A percentile compares a stretch with the other conserved stretches of the same genome.
Conservation (phyloP, 1,284 basidiomycete genomes). For the Ceratobasidium sp. region DNA sequence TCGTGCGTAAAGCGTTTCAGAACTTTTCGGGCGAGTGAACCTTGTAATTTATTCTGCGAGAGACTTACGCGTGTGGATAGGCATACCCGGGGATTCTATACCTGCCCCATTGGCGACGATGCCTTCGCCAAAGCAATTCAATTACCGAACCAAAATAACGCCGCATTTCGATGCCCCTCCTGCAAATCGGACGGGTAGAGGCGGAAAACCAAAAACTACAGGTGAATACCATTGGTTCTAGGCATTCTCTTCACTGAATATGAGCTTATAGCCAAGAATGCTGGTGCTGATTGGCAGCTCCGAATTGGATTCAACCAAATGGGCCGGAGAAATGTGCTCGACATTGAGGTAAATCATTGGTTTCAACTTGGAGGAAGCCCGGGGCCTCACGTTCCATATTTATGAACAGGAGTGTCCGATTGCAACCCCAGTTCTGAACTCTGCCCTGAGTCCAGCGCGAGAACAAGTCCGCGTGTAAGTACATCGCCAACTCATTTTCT, state of each 20-base stretch:
- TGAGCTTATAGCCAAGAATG: constrained; percentile 31
- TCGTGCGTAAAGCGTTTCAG: constrained; percentile 85
- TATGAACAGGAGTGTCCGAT: constrained; percentile 86
- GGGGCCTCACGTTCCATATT: constrained; percentile 1
- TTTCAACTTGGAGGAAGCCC: background rate
- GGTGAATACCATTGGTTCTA: background rate
- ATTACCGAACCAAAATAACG: constrained; percentile 95
- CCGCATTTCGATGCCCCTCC: constrained; percentile 92
- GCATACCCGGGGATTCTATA: constrained; percentile 62
- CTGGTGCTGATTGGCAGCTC: constrained; percentile 57
- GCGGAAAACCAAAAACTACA: constrained; percentile 47
- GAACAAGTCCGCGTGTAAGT: constrained; percentile 73
- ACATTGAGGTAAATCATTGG: constrained; percentile 79
- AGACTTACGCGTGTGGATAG: constrained; percentile 48
- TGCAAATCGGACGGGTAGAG: constrained; percentile 51
- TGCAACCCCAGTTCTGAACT: constrained; percentile 82
- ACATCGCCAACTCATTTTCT: background rate
- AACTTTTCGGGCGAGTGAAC: constrained; percentile 70
- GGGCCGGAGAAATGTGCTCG: constrained; percentile 78
- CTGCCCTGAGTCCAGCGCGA: constrained; percentile 67
- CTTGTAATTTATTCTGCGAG: constrained; percentile 2
- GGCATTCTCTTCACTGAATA: constrained; percentile 45
- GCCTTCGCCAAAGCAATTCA: constrained; percentile 85
- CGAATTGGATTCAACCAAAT: constrained; percentile 91
- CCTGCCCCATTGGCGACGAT: constrained; percentile 80